These are phyloP conservation scores for Mycosarcoma maydis DNA, from an alignment of 1,284 basidiomycete genomes.

Conservation along the genomic window DNA sequence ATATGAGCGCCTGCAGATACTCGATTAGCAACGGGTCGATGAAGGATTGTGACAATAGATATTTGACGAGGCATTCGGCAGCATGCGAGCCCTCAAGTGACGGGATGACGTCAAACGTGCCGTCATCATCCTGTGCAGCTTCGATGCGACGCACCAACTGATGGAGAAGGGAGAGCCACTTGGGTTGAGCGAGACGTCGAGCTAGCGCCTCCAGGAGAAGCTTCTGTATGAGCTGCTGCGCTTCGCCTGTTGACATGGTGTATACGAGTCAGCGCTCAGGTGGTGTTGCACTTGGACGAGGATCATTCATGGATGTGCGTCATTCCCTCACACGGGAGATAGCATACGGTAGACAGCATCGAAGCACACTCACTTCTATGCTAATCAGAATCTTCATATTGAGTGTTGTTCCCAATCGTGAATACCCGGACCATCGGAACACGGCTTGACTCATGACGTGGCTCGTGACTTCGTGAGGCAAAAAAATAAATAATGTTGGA, in stretches of 20 bases:
- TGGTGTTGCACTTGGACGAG: background rate
- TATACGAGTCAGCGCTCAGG: background rate
- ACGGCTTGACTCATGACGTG: no score
- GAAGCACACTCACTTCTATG: no score
- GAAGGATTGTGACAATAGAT: conserved; percentile 24
- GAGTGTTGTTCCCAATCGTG: no score
- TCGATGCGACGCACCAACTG: conserved; percentile 26
- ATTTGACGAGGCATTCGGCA: conserved; percentile 19
- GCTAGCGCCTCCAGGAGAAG: conserved; percentile 32
- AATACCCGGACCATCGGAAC: no score
- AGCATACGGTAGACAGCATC: no score
- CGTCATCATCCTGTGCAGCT: background rate
- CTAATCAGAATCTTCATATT: no score
- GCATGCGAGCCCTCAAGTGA: conserved; percentile 15
- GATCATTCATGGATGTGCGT: no score
- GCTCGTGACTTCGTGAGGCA: no score
- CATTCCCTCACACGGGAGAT: no score
- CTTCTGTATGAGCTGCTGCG: conserved; percentile 33
- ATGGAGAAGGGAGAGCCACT: conserved; percentile 39
- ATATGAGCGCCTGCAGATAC: conserved; percentile 37
- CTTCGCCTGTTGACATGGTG: conserved; percentile 26
- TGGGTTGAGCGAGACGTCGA: conserved; percentile 31
- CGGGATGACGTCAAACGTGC: background rate
- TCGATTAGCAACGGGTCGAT: conserved; percentile 44
- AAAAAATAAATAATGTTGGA: no score